These are phyloP conservation scores for Penicillium waksmanii DNA, from an alignment of 495 filamentous ascomycete genomes.

Conservation along the genomic window DNA sequence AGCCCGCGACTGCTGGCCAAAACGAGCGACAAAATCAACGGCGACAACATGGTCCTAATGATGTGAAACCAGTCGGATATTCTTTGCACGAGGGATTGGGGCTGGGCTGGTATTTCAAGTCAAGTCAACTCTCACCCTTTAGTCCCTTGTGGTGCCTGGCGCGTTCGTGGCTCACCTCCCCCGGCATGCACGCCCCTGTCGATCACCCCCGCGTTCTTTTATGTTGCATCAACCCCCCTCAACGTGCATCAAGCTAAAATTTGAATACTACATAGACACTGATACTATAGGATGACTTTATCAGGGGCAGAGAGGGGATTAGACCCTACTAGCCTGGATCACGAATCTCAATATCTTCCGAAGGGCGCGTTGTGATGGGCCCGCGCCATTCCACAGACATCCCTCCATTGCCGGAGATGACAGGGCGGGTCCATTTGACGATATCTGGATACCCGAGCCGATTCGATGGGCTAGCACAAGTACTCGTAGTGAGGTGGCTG, in stretches of 20 bases:
- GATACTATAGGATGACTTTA: too few relatives aligned
- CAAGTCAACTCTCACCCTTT: too few relatives aligned
- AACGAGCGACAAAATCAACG: slow-evolving; percentile 20
- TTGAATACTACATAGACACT: not conserved
- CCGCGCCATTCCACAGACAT: not conserved
- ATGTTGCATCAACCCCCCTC: not conserved
- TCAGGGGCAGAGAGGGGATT: not conserved
- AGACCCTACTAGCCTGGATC: not conserved
- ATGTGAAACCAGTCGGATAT: not conserved
- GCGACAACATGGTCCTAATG: slow-evolving; percentile 14
- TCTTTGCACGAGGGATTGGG: not conserved
- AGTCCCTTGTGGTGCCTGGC: not conserved
- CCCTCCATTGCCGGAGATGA: slow-evolving; percentile 5
- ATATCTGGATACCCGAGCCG: not conserved
- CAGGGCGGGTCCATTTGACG: not conserved
- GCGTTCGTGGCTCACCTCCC: slow-evolving; percentile 1
- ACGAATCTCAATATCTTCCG: not conserved
- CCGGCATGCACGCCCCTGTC: slow-evolving; percentile 8
- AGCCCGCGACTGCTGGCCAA: slow-evolving; percentile 21
- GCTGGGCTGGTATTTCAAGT: not conserved
- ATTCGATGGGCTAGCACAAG: not conserved
- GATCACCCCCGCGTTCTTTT: slow-evolving; percentile 2
- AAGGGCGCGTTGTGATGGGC: not conserved
- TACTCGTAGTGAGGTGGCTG: slow-evolving; percentile 1
- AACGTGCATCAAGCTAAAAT: not conserved